phyloP scores from a whole-genome alignment of 23 red algal species.

The Gracilaria caudata region DNA sequence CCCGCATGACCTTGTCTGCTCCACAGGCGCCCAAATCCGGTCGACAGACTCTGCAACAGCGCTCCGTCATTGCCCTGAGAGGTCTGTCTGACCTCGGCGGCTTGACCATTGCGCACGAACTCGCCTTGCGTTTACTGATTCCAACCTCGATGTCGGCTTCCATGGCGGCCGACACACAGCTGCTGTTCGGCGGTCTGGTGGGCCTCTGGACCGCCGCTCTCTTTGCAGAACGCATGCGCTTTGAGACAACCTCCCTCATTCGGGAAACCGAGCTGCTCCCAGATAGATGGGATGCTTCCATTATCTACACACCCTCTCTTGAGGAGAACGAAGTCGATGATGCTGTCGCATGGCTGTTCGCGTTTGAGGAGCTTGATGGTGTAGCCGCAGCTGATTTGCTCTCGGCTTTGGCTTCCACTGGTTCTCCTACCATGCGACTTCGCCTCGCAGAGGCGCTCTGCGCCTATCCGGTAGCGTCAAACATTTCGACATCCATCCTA shows the following conservation, averaged over 20 bases:
- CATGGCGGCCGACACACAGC: conserved; percentile 32
- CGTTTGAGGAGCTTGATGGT: conserved; percentile 60
- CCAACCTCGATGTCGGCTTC: neutral
- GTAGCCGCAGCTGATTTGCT: conserved; percentile 29
- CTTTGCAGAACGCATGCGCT: conserved; percentile 48
- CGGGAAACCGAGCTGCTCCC: conserved; percentile 32
- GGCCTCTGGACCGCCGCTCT: conserved; percentile 48
- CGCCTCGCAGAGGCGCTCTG: conserved; percentile 34
- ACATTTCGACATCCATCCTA: conserved; percentile 18
- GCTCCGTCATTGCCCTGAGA: conserved; percentile 34
- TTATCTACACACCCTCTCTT: conserved; percentile 45
- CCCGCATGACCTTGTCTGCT: neutral
- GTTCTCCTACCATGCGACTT: neutral
- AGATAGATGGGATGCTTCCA: conserved; percentile 37
- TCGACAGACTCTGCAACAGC: conserved; percentile 17
- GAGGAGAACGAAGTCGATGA: conserved; percentile 36
- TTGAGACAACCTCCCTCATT: conserved; percentile 33
- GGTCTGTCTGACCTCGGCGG: conserved; percentile 47
- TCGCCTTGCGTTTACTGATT: conserved; percentile 1
- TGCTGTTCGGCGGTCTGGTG: conserved; percentile 35
- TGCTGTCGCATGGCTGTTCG: conserved; percentile 50
- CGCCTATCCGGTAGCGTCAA: conserved; percentile 22
- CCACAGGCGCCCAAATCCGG: neutral
- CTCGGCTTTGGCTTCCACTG: neutral
- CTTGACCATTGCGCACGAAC: conserved; percentile 34